Conservation (phyloP, 805 yeast species). For the Brettanomyces naardenensis region DNA sequence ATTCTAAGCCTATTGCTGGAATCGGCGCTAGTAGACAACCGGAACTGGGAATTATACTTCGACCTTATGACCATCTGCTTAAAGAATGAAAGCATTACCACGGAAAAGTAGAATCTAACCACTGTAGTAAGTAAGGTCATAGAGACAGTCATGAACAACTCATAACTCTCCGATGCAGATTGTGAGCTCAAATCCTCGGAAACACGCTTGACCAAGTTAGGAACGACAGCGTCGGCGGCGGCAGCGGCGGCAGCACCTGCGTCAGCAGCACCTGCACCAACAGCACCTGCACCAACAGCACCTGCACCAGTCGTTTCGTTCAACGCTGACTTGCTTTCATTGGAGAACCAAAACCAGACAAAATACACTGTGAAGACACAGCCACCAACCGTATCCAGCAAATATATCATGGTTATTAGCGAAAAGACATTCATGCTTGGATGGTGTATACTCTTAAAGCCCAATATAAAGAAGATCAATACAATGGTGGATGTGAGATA, state of each 20-base stretch:
- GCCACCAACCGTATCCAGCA: conserved; percentile 60
- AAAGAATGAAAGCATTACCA: conserved; percentile 52
- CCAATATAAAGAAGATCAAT: conserved; percentile 58
- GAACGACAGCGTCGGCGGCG: conserved; percentile 6
- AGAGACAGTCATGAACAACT: conserved; percentile 48
- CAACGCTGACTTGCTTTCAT: conserved; percentile 12
- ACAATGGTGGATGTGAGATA: conserved; percentile 58
- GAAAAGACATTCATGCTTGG: conserved; percentile 57
- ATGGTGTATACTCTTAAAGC: conserved; percentile 40
- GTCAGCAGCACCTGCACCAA: conserved; percentile 3
- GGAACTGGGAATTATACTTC: conserved; percentile 25
- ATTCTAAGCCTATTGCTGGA: conserved; percentile 5
- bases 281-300: conserved; percentile 3
- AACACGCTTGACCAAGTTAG: conserved; percentile 10
- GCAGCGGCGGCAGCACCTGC: conserved; percentile 5
- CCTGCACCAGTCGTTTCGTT: background rate
- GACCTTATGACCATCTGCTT: conserved; percentile 44
- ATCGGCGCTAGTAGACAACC: conserved; percentile 12
- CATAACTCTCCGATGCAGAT: conserved; percentile 55
- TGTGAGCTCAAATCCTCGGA: conserved; percentile 32
- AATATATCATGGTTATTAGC: conserved; percentile 53
- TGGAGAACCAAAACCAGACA: conserved; percentile 62
- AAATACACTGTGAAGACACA: conserved; percentile 68
- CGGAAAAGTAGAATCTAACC: conserved; percentile 51
- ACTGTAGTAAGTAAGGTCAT: conserved; percentile 40